Conservation (phyloP, 345 rosid species). For the Anacardium occidentale region DNA sequence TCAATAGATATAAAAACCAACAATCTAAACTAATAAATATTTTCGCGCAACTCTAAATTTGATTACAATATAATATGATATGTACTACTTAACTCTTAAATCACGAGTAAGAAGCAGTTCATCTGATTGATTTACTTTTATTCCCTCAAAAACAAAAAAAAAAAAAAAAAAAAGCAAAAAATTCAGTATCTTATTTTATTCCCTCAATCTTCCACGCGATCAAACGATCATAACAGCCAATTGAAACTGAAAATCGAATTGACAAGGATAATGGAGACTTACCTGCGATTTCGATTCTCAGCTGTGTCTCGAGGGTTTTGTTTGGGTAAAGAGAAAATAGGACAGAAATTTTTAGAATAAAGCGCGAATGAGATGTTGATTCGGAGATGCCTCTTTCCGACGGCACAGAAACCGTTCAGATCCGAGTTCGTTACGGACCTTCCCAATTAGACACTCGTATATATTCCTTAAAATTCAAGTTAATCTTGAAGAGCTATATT, state of each 20-base stretch:
- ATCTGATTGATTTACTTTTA: not conserved
- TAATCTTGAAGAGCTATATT: too few species aligned
- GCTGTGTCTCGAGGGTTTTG: not conserved
- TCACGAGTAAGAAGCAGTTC: not conserved
- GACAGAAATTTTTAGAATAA: not conserved
- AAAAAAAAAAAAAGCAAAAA: not conserved
- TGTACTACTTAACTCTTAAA: not conserved
- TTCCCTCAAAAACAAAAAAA: not conserved
- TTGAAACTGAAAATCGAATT: not conserved
- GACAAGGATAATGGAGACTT: not conserved
- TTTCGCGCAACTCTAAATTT: not conserved
- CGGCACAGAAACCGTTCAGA: too few species aligned
- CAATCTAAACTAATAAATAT: not conserved
- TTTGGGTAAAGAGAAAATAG: not conserved
- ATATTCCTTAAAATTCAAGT: too few species aligned
- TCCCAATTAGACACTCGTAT: too few species aligned
- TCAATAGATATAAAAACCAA: not conserved
- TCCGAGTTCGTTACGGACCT: not conserved
- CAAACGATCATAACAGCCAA: not conserved
- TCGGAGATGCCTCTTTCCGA: not conserved
- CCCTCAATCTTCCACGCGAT: not conserved
- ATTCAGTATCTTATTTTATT: not conserved
- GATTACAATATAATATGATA: not conserved
- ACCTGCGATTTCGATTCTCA: not conserved
- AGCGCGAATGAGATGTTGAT: not conserved